Percentiles rank a stretch among this genome's conserved stretches.
phyloP scores from a whole-genome alignment of 306 rosid genomes.

The Cucurbita maxima region DNA sequence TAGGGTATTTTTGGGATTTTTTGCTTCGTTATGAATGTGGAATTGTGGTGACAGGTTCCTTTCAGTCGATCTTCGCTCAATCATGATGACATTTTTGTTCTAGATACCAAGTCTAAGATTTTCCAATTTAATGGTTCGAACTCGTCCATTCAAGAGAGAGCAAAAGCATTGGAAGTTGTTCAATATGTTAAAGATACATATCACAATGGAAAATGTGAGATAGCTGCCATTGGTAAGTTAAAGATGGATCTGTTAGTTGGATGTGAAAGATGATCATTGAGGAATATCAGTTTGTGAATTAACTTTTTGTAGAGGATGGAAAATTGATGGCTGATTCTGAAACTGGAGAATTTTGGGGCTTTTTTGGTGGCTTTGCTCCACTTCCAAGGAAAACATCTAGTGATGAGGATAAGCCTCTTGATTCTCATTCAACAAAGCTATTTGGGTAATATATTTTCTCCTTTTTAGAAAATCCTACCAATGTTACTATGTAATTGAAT shows the following conservation, averaged over 20 bases:
- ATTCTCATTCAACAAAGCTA: conserved; percentile 52
- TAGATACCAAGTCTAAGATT: conserved; percentile 79
- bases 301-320: conserved; percentile 74
- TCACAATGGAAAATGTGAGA: conserved; percentile 92
- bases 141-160: conserved; percentile 96
- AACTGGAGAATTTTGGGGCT: conserved; percentile 90
- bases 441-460: conserved; percentile 47
- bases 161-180: conserved; percentile 92
- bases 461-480: background rate
- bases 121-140: conserved; percentile 94
- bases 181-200: conserved; percentile 81
- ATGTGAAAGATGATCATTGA: conserved; percentile 9
- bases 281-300: conserved; percentile 18
- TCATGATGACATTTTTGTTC: conserved; percentile 87
- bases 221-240: conserved; percentile 86
- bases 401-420: conserved; percentile 40
- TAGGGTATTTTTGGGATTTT: conserved; percentile 7
- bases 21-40: conserved; percentile 7
- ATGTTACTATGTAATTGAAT: no score
- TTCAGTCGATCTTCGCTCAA: conserved; percentile 77
- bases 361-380: conserved; percentile 98
- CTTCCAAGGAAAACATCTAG: conserved; percentile 69
- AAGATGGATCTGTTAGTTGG: conserved; percentile 6
- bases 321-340: conserved; percentile 95
- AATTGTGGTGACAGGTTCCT: conserved; percentile 47